Evolutionary conservation across 495 filamentous ascomycete species (phyloP).

Genomic region (Podospora bellae-mahoneyi): DNA sequence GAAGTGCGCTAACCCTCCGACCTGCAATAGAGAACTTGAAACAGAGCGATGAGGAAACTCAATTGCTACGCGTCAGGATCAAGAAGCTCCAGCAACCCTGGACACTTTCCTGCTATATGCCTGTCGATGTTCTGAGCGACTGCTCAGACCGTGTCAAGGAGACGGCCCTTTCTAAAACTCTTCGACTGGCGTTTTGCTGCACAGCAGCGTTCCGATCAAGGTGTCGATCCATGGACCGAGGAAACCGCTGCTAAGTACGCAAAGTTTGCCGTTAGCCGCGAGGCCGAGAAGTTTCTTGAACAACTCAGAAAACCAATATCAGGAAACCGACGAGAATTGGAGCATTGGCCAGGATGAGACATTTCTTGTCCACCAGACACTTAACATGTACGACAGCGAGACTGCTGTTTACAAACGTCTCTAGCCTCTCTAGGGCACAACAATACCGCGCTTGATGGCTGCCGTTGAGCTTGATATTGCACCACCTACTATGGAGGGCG

Average conservation of each 20-base stretch:
- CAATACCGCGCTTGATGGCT: neutral
- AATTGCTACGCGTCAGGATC: slow-evolving; percentile 14
- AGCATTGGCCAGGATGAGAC: slow-evolving; percentile 3
- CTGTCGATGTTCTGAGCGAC: slow-evolving; percentile 21
- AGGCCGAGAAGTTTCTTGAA: neutral
- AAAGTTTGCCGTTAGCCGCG: neutral
- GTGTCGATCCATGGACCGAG: slow-evolving; percentile 21
- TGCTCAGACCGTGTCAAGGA: neutral
- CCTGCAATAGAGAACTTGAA: neutral
- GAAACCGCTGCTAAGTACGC: neutral
- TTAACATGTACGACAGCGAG: neutral
- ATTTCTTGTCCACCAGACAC: neutral
- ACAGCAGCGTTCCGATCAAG: slow-evolving; percentile 26
- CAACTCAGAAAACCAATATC: neutral
- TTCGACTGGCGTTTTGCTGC: slow-evolving; percentile 36
- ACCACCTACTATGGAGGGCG: neutral
- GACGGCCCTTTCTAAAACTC: slow-evolving; percentile 27
- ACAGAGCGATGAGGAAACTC: neutral
- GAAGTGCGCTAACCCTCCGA: neutral
- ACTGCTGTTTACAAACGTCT: neutral
- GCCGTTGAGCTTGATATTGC: slow-evolving; percentile 1
- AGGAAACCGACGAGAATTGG: slow-evolving; percentile 22
- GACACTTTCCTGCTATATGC: slow-evolving; percentile 30
- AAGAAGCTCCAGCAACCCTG: slow-evolving; percentile 30
- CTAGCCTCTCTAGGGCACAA: neutral